phyloP scores from a whole-genome alignment of 495 filamentous ascomycete genomes.

The Xylaria curta region DNA sequence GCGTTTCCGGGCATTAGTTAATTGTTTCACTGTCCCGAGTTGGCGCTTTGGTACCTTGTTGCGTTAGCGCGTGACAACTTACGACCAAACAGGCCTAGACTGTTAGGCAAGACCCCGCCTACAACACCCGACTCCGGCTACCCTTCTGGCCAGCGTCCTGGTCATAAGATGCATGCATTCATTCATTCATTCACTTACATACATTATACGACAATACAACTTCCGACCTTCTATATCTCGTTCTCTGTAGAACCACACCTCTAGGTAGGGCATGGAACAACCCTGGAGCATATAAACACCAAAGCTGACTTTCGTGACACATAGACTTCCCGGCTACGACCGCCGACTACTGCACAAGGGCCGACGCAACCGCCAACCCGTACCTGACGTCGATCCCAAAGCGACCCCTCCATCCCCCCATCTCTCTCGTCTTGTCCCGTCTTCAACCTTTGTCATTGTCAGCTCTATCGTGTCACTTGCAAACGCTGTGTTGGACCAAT shows the following conservation, averaged over 20 bases:
- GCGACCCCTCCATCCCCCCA: neutral
- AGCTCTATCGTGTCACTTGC: neutral
- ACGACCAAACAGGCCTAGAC: neutral
- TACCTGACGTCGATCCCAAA: constrained; percentile 5
- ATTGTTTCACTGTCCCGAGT: neutral
- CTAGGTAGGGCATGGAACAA: neutral
- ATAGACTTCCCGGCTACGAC: no score
- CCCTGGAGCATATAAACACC: neutral
- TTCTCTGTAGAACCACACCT: neutral
- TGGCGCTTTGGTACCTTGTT: neutral
- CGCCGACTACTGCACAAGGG: no score
- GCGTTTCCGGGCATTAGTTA: neutral
- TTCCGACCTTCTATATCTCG: neutral
- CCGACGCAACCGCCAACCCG: neutral
- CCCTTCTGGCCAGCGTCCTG: neutral
- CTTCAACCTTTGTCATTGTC: neutral
- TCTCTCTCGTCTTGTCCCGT: neutral
- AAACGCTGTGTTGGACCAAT: constrained; percentile 7
- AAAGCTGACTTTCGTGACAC: neutral
- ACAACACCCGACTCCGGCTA: neutral
- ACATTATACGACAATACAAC: no score
- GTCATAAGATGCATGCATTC: constrained; percentile 4
- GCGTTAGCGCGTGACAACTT: neutral
- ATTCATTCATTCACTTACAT: neutral
- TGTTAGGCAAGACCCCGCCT: neutral